Percentiles rank a stretch among this genome's conserved stretches.
Conservation (phyloP, 176 grass and related monocot genomes). For the Lolium rigidum region DNA sequence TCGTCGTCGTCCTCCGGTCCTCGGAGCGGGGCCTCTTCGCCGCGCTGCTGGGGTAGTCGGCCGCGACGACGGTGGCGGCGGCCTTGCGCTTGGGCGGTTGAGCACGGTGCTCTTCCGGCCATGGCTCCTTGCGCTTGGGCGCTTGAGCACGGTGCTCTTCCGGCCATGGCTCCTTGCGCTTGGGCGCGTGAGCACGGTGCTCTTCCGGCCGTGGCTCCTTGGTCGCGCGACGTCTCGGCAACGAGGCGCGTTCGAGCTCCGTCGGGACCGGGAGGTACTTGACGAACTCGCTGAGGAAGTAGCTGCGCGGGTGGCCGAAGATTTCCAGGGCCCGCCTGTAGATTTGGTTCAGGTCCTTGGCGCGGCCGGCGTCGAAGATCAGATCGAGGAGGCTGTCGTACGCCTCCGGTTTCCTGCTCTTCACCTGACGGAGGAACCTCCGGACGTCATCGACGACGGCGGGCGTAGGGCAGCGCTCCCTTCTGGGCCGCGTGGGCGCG, state of each 20-base stretch:
- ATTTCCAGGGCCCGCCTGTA: not conserved
- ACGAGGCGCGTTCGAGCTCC: not conserved
- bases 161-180: not conserved
- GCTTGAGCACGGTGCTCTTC: not conserved
- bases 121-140: not conserved
- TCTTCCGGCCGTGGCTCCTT: not conserved
- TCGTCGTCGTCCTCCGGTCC: not conserved
- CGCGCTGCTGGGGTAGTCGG: not conserved
- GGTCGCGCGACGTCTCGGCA: not conserved
- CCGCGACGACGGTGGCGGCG: not conserved
- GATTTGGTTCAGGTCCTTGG: not conserved
- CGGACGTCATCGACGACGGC: not conserved
- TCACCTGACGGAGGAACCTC: not conserved
- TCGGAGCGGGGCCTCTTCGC: not conserved
- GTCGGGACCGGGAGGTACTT: constrained; percentile 9
- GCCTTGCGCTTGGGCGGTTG: not conserved
- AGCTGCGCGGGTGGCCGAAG: not conserved
- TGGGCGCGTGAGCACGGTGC: not conserved
- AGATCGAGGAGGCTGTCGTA: not conserved
- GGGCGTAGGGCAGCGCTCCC: not conserved
- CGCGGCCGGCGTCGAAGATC: not conserved
- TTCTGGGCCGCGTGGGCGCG: not conserved
- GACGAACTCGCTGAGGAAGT: not conserved
- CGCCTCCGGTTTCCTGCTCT: rapidly evolving
- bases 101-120: not conserved